Evolutionary conservation across 768 basidiomycete genomes (phyloP), one percentile per base, ranked within the genome.

Genomic region (Tulasnella calospora): DNA sequence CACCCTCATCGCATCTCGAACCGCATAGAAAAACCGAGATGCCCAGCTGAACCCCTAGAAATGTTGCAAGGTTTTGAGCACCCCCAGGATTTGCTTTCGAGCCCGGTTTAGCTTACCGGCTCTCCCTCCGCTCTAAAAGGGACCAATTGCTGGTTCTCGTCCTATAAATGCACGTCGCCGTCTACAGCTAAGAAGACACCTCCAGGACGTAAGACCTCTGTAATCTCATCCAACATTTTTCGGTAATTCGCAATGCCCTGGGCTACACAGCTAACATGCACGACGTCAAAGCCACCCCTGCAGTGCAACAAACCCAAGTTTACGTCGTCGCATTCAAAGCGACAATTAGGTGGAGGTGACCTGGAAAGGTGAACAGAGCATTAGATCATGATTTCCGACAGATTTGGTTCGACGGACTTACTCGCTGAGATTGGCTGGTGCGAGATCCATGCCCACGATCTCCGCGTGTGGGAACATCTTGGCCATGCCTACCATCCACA

Each of bases 291-390:
- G 1, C 40, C 27, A 12, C 46, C 70, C 17, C 15, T 19, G 33
- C 72, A 78, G 69, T 78, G 77, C 21, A 23, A 7, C 41, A 78
- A 33, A 30, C 77, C 77, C 19, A 78, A 67, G 69, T 78, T 78
- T 6, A 46, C 77, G 40, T 78, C 77, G 46, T 78, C 77, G 35
- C 69, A 71, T 71, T 78, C 77, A 33, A 78, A 78, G 1, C 35
- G 69, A 23, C 77, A 78, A 27, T 78, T 78, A 8, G 55, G 40
- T 21, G 77, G 77, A 27, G 77, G 77, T n/a, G n/a, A 2, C 46
- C 77, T 78, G 36, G 3, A 10, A 13, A 10, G 30, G 61, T 30
- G 13, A 19, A 33, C 23, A 13, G 27, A 15, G 27, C 47, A 13
- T 57, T 13, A 72, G 27, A 9, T 75, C 36, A 4, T 57, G n/a